Base-by-base conservation (phyloP, 768 basidiomycete species). In the Tulasnella sp. region DNA sequence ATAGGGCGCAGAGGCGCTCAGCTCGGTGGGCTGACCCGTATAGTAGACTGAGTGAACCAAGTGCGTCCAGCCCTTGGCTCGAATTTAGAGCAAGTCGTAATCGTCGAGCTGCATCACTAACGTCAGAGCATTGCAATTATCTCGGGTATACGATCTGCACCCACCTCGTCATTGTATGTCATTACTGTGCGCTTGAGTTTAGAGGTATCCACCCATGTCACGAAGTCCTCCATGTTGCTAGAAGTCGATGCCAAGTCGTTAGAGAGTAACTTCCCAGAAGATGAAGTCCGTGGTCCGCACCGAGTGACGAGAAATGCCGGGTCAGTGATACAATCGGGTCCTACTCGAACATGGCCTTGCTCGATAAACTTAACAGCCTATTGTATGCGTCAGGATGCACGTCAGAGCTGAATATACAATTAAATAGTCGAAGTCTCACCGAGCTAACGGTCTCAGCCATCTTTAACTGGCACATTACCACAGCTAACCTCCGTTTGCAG, bases 151-250 rank as follows among this genome's bases (percentile, higher is more conserved):
- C 82, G 71, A 75, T 26, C 44, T 23, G 82, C 86, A 44, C 75
- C 18, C n/a, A 94, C 94, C 90, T 98, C 92, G 85, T 98, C 96
- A 83, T 99, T 99, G 88, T 99, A 99, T 79, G 87, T 85, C 93
- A 96, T 92, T 85, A 99, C 91, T 0, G 94, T 96, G 76, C 97
- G 88, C 90, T 97, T 98, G 83, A 98, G 89, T 84, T 97, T 97
- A 81, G 94, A 96, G 35, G 95, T 95, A 83, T 98, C 96, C 29
- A 99, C 96, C 98, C 98, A 99, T 46, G 98, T 99, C 69, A 99
- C 95, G 85, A 96, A 99, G 87, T 99, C 98, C 83, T 99, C 96
- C 96, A 98, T 96, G 81, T 95, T 93, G 82, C 97, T 94, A 32
- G 37, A 44, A 44, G 57, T 70, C 29, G 42, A 70, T 55, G 51